phyloP scores from a whole-genome alignment of 1,139 yeast genomes.

The Yamadazyma dushanensis region DNA sequence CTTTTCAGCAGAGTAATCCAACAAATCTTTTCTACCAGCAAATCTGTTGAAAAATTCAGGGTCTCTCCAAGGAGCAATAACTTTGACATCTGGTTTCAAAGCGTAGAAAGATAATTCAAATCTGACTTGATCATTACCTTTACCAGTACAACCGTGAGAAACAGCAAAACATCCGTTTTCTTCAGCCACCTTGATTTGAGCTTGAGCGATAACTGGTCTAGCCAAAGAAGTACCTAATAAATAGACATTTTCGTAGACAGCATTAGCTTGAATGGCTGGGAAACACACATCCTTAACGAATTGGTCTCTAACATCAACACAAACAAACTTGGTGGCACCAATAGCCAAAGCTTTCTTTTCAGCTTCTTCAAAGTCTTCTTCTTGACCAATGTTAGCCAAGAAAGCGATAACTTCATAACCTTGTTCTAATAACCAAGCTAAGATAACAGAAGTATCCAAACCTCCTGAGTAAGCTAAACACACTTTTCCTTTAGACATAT shows the following conservation, averaged over 20 bases:
- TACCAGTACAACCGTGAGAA: constrained; percentile 98
- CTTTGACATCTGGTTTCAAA: constrained; percentile 92
- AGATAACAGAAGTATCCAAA: constrained; percentile 93
- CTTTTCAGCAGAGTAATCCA: constrained; percentile 90
- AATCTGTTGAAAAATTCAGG: constrained; percentile 92
- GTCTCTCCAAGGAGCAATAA: constrained; percentile 99
- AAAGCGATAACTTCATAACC: constrained; percentile 98
- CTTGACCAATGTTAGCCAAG: constrained; percentile 98
- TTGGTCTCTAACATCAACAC: constrained; percentile 92
- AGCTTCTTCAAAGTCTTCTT: constrained; percentile 98
- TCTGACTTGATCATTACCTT: constrained; percentile 99
- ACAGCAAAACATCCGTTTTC: constrained; percentile 98
- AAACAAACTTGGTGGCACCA: constrained; percentile 94
- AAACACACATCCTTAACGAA: constrained; percentile 85
- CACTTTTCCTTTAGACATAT: constrained; percentile 95
- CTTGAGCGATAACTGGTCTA: constrained; percentile 97
- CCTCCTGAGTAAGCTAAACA: constrained; percentile 99
- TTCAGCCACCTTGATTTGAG: constrained; percentile 96
- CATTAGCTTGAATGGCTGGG: constrained; percentile 97
- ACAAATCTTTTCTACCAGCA: constrained; percentile 95
- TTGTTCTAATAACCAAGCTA: constrained; percentile 96
- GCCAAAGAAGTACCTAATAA: constrained; percentile 96
- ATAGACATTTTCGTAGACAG: constrained; percentile 95
- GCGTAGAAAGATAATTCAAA: constrained; percentile 97
- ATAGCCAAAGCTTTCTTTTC: constrained; percentile 93